Base-by-base conservation (phyloP, 495 filamentous ascomycete species). In the Amphirosellinia nigrospora region DNA sequence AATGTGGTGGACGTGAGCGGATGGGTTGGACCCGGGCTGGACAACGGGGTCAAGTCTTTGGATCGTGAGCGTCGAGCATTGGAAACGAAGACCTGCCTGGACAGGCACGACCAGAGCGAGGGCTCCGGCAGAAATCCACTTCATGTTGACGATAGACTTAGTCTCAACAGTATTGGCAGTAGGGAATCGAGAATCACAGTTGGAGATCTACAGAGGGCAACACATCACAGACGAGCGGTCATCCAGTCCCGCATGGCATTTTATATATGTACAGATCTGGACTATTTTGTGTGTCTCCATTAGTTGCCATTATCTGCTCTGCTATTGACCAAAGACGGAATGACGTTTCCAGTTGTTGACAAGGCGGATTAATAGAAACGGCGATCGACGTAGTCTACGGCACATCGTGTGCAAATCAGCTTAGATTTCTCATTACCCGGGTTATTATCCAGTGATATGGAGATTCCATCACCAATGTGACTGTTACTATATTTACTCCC, bases 31-130 rank as follows among this genome's bases (percentile, higher is more conserved):
- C 68, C 83, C 83, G 1, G 83, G 83, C 74, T 85, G 80, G 66
- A 85, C 84, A 48, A 85, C 73, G 4, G 84, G 84, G 65, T 86
- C 84, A 30, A 85, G 78, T 48, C 83, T 79, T 71, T 85, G 83
- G 66, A 86, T 79, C 56, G 76, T 82, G 55, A 85, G 75, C 7
- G 80, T 83, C n/a, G 81, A 82, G 70, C 83, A 86, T 71, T 81
- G 82, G 66, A 86, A 86, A 59, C 83, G 82, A 71, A 86, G 80
- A 5, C 79, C 82, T 46, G 84, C 84, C 71, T 83, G 78, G 48
- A 79, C 75, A 41, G 79, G 73, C 74, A 70, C 82, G 68, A 73
- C 75, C 59, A 82, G 78, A 39, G 78, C 79, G 69, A 82, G 74
- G 55, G 75, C 62, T 13, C 55, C 21, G 55, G 78, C 72, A 60